A percentile compares a stretch with the other conserved stretches of the same genome.
Evolutionary conservation across 208 protist species (phyloP).

Genomic region (Trypanosomatidae sp.): DNA sequence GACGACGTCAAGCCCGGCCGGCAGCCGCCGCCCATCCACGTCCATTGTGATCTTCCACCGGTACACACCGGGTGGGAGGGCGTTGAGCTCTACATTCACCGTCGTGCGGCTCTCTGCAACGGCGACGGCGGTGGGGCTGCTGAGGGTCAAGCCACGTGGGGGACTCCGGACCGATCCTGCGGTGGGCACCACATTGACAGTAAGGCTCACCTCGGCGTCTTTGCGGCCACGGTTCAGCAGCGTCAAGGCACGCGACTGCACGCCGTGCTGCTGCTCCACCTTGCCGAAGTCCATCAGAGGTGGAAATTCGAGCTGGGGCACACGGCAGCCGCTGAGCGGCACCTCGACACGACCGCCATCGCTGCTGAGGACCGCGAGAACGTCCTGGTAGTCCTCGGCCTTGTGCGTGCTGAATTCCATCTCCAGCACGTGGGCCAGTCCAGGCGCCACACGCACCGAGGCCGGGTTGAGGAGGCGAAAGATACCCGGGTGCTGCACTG

Average conservation of each 20-base stretch:
- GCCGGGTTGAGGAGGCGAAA: constrained; percentile 71
- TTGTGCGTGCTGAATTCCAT: constrained; percentile 82
- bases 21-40: constrained; percentile 42
- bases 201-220: constrained; percentile 42
- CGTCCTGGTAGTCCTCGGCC: constrained; percentile 72
- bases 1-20: constrained; percentile 36
- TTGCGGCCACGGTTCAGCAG: constrained; percentile 77
- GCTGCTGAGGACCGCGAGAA: constrained; percentile 68
- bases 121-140: constrained; percentile 9
- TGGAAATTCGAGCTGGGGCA: constrained; percentile 64
- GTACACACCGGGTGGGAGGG: constrained; percentile 43
- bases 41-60: constrained; percentile 37
- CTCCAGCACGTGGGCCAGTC: constrained; percentile 76
- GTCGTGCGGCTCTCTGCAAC: constrained; percentile 40
- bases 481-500: constrained; percentile 36
- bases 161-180: too few relatives aligned
- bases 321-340: constrained; percentile 60
- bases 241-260: constrained; percentile 37
- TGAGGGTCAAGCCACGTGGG: constrained; percentile 20
- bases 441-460: constrained; percentile 69
- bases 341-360: constrained; percentile 61
- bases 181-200: neutral
- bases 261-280: constrained; percentile 62
- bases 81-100: constrained; percentile 62
- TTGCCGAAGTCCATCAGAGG: constrained; percentile 62